A percentile compares a stretch with the other conserved stretches of the same genome.
These are phyloP conservation scores for Phytophthora sp. DNA, from an alignment of 352 stramenopile genomes.

Conservation along the genomic window DNA sequence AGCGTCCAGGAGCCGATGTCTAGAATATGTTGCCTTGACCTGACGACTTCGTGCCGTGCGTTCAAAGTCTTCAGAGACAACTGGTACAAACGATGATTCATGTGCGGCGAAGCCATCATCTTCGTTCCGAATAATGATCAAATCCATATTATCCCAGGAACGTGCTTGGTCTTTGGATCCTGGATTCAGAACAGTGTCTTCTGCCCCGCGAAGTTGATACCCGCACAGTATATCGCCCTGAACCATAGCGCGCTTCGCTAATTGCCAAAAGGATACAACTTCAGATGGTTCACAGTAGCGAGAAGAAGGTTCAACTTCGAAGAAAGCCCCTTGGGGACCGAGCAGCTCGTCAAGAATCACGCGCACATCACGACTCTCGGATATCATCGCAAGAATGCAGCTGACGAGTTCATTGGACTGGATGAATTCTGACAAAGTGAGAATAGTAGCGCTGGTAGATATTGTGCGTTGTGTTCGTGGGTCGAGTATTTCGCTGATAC, in stretches of 20 bases:
- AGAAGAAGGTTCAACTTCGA: conserved; percentile 63
- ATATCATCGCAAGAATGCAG: conserved; percentile 84
- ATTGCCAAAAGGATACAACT: conserved; percentile 74
- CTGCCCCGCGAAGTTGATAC: conserved; percentile 56
- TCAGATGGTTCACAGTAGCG: conserved; percentile 58
- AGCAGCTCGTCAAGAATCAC: conserved; percentile 75
- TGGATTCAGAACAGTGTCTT: conserved; percentile 74
- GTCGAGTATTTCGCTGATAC: conserved; percentile 85
- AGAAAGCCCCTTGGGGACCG: conserved; percentile 61
- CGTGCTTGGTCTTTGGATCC: conserved; percentile 41
- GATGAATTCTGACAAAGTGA: conserved; percentile 77
- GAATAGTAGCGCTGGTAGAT: conserved; percentile 62
- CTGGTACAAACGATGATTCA: conserved; percentile 18
- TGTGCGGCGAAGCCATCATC: conserved; percentile 29
- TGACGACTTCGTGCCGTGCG: conserved; percentile 41
- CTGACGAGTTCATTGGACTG: conserved; percentile 86
- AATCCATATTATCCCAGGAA: conserved; percentile 56
- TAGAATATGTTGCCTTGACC: conserved; percentile 51
- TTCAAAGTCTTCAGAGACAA: conserved; percentile 49
- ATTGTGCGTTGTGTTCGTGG: conserved; percentile 83
- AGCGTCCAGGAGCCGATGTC: conserved; percentile 56
- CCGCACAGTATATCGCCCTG: conserved; percentile 77
- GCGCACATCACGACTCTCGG: conserved; percentile 81
- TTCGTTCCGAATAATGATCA: conserved; percentile 65
- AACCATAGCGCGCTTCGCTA: conserved; percentile 56